Conservation (phyloP, 202 grass and related monocot species). For the Panicum virgatum region DNA sequence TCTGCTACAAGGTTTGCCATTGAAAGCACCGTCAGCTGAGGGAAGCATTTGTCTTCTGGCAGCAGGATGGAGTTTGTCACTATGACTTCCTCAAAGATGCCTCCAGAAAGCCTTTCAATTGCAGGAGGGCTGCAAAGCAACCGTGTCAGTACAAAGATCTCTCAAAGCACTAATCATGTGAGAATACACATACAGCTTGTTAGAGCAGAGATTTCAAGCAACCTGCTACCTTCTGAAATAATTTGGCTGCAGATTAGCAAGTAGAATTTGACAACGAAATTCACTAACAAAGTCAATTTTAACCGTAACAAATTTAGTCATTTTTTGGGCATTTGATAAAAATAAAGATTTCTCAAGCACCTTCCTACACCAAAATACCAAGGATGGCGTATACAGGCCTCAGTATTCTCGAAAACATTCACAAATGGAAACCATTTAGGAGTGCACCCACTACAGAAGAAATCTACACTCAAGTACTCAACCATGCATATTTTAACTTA, state of each 20-base stretch:
- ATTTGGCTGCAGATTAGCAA: neutral
- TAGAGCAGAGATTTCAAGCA: neutral
- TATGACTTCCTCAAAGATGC: slow-evolving; percentile 85
- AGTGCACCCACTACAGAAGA: neutral
- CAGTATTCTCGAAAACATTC: neutral
- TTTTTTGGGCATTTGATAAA: neutral
- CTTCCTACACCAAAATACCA: neutral
- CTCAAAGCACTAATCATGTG: neutral
- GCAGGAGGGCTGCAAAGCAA: slow-evolving; percentile 65
- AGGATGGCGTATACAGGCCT: neutral
- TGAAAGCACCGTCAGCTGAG: slow-evolving; percentile 76
- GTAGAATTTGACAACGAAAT: neutral
- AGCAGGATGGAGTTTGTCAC: slow-evolving; percentile 82
- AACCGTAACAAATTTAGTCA: neutral
- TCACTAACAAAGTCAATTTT: neutral
- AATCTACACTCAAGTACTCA: neutral
- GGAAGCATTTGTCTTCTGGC: slow-evolving; percentile 58
- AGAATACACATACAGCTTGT: neutral
- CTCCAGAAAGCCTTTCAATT: slow-evolving; percentile 75
- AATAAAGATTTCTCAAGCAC: neutral
- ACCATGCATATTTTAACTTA: neutral
- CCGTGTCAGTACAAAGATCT: neutral
- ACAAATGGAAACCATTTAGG: neutral
- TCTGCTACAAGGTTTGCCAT: slow-evolving; percentile 87
- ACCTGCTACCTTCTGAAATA: neutral